Base-by-base conservation (phyloP, 768 basidiomycete species). In the Amanita exitialis region DNA sequence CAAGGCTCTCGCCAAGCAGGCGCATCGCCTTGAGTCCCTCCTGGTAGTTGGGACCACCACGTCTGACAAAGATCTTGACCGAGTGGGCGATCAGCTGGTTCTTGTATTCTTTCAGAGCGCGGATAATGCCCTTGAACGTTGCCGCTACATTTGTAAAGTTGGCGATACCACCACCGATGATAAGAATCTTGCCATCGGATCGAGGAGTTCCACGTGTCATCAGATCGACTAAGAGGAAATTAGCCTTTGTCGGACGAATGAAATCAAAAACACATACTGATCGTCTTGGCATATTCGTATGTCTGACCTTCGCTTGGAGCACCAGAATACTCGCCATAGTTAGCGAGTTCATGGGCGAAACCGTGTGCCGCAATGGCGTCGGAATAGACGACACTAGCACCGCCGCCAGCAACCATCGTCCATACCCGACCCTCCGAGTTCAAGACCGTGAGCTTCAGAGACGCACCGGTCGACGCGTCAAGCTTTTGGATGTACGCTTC, bases 361-460 rank as follows among this genome's bases (percentile, higher is more conserved):
- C 95, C 95, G 62, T 92, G 90, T 5, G 95, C 94, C 54, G 83
- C 84, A 58, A 88, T 88, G 56, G 86, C 86, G 61, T 88, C 85
- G 13, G 79, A 81, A 68, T 83, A 83, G 53, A 84, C 82, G 54
- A 78, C 76, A 44, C 69, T 70, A 37, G 76, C 76, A 74, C 91
- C 91, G 63, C 96, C 96, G 72, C 95, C 96, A 49, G 96, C 95
- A 51, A 99, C 96, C 95, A 98, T 98, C 59, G 96, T 98, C 96
- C 96, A 99, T 57, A 99, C 82, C 55, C 94, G 87, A 54, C 95
- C 96, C 64, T 90, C 86, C 49, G 88, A 69, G 68, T 98, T 97
- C 60, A 99, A 75, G 47, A 99, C 95, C 37, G 96, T 99, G 41
- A 99, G 79, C 67, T 99, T 99, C 65, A 99, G 84, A 7, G 93